Evolutionary conservation across 148 eudicot genomes (phyloP), one percentile per base, ranked within the genome.

Genomic region (Polygonum maritimum): DNA sequence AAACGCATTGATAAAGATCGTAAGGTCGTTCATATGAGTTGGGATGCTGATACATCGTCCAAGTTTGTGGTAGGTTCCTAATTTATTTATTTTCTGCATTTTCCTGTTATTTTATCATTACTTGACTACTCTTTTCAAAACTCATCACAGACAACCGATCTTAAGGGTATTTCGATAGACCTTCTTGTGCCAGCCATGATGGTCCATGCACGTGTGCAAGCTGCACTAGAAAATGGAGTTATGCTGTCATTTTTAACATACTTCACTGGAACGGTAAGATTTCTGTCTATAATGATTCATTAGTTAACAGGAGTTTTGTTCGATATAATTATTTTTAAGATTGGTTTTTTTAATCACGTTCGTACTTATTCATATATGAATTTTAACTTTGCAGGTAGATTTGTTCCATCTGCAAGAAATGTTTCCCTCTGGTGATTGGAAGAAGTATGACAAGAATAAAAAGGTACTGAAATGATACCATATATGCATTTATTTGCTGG

Each of bases 111-210:
- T 39, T 78, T 35, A 33, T 67, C n/a, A 31, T 75, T 54, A 78
- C 71, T 69, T 76, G 70, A 76, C 77, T 51, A 19, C 33, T 11
- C 10, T 57, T 60, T 72, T 70, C 74, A 73, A 71, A 79, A 74
- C 57, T 78, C 48, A n/a, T 74, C 26, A 69, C 95, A 92, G 96
- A 89, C 89, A 55, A 92, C 81, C 78, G 96, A 95, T 80, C 92
- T 90, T 39, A 95, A 90, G 87, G 98, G 97, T 83, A 86, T 95
- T 74, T 90, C 98, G 71, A 85, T 92, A 55, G 97, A 95, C 88
- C 89, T 90, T 82, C 97, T 95, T 47, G 88, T 92, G 81, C 98
- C 98, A 45, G 97, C 96, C 83, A 95, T 92, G 97, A 85, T 92
- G 98, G 96, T 95, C 55, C 88, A 87, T 84, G 94, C 94, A 49